phyloP scores from a whole-genome alignment of 257 asterid species.

The Gentiana dahurica region DNA sequence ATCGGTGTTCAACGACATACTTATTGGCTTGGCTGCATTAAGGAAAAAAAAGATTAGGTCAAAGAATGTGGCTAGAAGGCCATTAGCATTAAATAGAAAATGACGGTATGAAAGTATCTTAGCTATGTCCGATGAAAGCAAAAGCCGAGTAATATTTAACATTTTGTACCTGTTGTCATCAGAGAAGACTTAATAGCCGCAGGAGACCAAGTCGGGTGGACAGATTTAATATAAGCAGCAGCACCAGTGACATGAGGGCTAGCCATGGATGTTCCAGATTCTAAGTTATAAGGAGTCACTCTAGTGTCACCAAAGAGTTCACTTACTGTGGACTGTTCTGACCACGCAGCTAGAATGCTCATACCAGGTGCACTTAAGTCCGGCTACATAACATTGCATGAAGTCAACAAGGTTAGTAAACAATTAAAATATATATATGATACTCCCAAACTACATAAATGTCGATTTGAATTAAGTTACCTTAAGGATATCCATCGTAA shows the following conservation, averaged over 20 bases:
- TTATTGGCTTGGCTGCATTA: slow-evolving; percentile 41
- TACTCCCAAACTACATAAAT: no score
- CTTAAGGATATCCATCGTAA: slow-evolving; percentile 5
- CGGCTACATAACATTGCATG: slow-evolving; percentile 24
- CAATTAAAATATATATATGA: no score
- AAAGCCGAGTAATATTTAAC: no score
- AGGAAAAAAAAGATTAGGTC: background rate
- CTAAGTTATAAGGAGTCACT: slow-evolving; percentile 37
- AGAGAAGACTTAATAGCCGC: slow-evolving; percentile 61
- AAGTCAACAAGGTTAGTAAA: no score
- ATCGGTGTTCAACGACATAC: slow-evolving; percentile 23
- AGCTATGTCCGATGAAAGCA: background rate
- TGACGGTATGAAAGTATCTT: no score
- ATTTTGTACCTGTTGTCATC: slow-evolving; percentile 40
- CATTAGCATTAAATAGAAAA: no score
- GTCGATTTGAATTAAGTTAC: background rate
- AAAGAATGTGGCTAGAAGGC: no score
- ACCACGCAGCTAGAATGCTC: slow-evolving; percentile 73
- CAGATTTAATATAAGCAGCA: slow-evolving; percentile 18
- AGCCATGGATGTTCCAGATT: slow-evolving; percentile 62
- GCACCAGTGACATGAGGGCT: slow-evolving; percentile 68
- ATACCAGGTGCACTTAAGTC: slow-evolving; percentile 65
- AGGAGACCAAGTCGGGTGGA: slow-evolving; percentile 55
- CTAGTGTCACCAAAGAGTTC: slow-evolving; percentile 30
- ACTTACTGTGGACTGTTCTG: slow-evolving; percentile 31